These are phyloP conservation scores for Pleurotus citrinopileatus DNA, from an alignment of 768 basidiomycete genomes.

Conservation along the genomic window DNA sequence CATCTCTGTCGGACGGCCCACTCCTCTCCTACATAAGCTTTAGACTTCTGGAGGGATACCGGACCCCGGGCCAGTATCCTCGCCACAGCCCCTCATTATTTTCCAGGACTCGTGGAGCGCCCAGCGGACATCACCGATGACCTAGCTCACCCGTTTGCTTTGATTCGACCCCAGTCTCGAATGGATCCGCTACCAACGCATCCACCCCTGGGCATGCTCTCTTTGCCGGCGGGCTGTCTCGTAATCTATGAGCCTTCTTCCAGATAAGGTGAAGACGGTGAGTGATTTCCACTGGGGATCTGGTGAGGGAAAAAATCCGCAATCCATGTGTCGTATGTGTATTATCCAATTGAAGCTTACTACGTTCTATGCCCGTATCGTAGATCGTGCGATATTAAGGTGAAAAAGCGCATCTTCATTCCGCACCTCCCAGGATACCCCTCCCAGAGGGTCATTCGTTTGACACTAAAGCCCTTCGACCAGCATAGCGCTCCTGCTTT, in stretches of 20 bases:
- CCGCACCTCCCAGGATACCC: slow-evolving; percentile 4
- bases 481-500: neutral
- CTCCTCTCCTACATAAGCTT: neutral
- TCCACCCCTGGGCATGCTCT: neutral
- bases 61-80: neutral
- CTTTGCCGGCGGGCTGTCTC: slow-evolving; percentile 9
- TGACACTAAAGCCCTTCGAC: slow-evolving; percentile 5
- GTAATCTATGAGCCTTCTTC: slow-evolving; percentile 9
- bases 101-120: neutral
- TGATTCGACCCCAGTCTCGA: slow-evolving; percentile 1
- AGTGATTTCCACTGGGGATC: slow-evolving; percentile 4
- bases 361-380: neutral
- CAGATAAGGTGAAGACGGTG: slow-evolving; percentile 9
- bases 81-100: neutral
- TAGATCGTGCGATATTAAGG: slow-evolving; percentile 10
- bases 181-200: slow-evolving; percentile 6
- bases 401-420: slow-evolving; percentile 5
- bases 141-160: slow-evolving; percentile 1
- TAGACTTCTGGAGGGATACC: neutral
- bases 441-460: neutral
- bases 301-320: slow-evolving; percentile 3
- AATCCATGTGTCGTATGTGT: slow-evolving; percentile 6
- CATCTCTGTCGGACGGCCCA: neutral
- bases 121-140: slow-evolving; percentile 4
- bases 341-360: slow-evolving; percentile 12